Percentiles rank a stretch among this genome's conserved stretches.
phyloP scores from a whole-genome alignment of 768 basidiomycete genomes.

The Amanita inopinata region DNA sequence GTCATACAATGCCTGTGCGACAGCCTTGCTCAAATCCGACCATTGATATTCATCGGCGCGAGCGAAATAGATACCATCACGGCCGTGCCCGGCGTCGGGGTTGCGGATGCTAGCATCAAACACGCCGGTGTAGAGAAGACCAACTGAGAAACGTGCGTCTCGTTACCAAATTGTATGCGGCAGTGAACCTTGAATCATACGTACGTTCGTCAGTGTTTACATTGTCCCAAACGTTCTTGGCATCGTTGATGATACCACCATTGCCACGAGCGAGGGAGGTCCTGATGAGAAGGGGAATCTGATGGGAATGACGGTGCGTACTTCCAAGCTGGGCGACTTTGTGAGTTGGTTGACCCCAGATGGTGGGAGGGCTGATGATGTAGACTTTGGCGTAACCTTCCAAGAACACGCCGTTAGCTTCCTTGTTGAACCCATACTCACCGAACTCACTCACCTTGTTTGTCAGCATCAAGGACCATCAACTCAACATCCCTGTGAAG shows the following conservation, averaged over 20 bases:
- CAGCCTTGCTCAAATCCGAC: slow-evolving; percentile 29
- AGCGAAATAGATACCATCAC: slow-evolving; percentile 45
- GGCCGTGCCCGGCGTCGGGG: slow-evolving; percentile 28
- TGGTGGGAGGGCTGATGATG: slow-evolving; percentile 44
- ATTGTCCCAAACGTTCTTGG: slow-evolving; percentile 50
- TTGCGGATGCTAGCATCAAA: slow-evolving; percentile 27
- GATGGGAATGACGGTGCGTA: slow-evolving; percentile 41
- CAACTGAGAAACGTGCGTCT: slow-evolving; percentile 19
- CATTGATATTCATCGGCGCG: slow-evolving; percentile 38
- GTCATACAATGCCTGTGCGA: slow-evolving; percentile 28
- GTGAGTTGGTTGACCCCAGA: slow-evolving; percentile 46
- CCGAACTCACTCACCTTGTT: too few relatives aligned
- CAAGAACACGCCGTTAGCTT: too few relatives aligned
- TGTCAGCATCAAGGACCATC: slow-evolving; percentile 35
- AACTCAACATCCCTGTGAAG: slow-evolving; percentile 43
- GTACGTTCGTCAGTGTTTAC: slow-evolving; percentile 45
- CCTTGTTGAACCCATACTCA: too few relatives aligned
- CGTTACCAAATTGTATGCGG: not conserved
- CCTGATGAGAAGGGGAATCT: slow-evolving; percentile 39
- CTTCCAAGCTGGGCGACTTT: slow-evolving; percentile 40
- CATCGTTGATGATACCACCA: slow-evolving; percentile 47
- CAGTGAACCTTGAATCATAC: slow-evolving; percentile 7
- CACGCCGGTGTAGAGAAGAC: slow-evolving; percentile 33
- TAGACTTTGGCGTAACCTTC: slow-evolving; percentile 41
- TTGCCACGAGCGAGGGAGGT: slow-evolving; percentile 36